phyloP scores from a whole-genome alignment of 1,139 yeast species.

The Candida sanyaensis region DNA sequence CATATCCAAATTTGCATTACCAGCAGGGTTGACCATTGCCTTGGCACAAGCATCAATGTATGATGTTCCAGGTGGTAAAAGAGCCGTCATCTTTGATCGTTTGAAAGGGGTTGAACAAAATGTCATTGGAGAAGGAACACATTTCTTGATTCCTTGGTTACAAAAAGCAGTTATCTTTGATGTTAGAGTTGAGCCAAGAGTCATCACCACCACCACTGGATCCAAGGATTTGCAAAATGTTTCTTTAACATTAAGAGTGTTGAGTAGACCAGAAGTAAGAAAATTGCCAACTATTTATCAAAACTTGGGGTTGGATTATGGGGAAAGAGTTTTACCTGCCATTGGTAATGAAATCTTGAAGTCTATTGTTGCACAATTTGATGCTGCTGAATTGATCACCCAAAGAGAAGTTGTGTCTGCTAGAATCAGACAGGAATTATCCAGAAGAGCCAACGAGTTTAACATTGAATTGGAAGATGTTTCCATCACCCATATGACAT shows the following conservation, averaged over 20 bases:
- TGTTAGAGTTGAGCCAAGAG: constrained; percentile 89
- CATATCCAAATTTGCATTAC: constrained; percentile 58
- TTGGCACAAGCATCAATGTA: constrained; percentile 76
- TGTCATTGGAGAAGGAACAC: constrained; percentile 96
- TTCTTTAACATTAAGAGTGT: constrained; percentile 85
- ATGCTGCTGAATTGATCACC: constrained; percentile 96
- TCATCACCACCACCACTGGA: constrained; percentile 93
- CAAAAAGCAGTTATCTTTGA: constrained; percentile 89
- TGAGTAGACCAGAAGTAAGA: constrained; percentile 90
- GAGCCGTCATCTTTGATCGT: constrained; percentile 96
- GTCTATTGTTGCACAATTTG: constrained; percentile 96
- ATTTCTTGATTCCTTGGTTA: constrained; percentile 93
- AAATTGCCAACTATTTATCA: constrained; percentile 86
- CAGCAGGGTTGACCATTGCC: constrained; percentile 66
- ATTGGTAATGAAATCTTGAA: constrained; percentile 96
- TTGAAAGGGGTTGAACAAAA: constrained; percentile 81
- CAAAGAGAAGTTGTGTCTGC: constrained; percentile 95
- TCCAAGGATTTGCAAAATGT: constrained; percentile 97
- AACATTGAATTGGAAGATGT: constrained; percentile 94
- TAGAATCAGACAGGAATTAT: constrained; percentile 83
- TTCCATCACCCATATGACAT: constrained; percentile 96
- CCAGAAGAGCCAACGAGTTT: constrained; percentile 84
- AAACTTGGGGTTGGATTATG: constrained; percentile 89
- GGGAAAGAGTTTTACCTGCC: constrained; percentile 95
- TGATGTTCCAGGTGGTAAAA: constrained; percentile 93